Evolutionary conservation across 2,329 filamentous ascomycete species (phyloP), one percentile per base, ranked within the genome.

Genomic region (Apiospora sp.): DNA sequence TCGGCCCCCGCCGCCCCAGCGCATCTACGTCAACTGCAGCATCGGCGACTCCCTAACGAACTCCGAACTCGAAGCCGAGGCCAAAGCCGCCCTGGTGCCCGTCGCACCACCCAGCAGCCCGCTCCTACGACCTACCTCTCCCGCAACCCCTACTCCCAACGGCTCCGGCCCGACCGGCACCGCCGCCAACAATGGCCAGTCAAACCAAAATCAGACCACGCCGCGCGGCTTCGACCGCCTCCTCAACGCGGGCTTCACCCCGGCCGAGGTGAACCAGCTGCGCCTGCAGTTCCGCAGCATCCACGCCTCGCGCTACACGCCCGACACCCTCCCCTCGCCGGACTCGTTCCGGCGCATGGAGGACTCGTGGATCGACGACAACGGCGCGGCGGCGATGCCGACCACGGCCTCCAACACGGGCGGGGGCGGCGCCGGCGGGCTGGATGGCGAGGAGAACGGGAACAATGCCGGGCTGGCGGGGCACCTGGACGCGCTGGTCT

Each of bases 1-100:
- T 43, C 84, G 86, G 10, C 82, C 82, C 12, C 79, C 81, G 19
- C 81, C 84, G 44, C 75, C 83, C 1, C 85, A 86, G 49, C 88
- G 92, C 64, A 89, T 97, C 78, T 98, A 97, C 82, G 92, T 98
- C 74, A 97, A 97, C 85, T 98, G 96, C 87, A 96, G 94, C 75
- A 93, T 98, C 73, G 95, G 95, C 71, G 91, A 94, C 81, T 86
- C 89, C 37, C 88, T 98, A 16, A 89, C 92, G 0, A 80, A 88
- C 16, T 80, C 86, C 0, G 94, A 98, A 72, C 88, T 98, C 30
- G 87, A 87, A 1, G 87, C 86, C 19, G 95, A 98, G 84, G 88
- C 89, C 44, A 81, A 83, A 76, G 83, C 83, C 14, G 82, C 86
- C 41, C 54, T 74, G 6, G 69, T 75, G 34, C 34, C 73, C 27